Base-by-base conservation (phyloP, 2,329 filamentous ascomycete species). In the Claviceps sp. region DNA sequence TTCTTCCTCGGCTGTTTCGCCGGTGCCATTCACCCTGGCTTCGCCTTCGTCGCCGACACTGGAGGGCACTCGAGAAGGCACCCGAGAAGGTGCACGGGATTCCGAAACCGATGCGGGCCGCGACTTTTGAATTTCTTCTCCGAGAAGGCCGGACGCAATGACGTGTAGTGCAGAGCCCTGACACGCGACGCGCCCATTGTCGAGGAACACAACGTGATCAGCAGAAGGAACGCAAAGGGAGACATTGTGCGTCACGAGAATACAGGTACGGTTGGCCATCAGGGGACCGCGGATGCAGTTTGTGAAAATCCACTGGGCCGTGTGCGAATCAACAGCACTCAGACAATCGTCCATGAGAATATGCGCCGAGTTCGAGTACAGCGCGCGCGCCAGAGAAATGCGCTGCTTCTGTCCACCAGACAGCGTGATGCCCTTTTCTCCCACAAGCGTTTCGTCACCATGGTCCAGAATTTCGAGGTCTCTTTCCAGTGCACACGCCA, bases 341-440 rank as follows among this genome's bases (percentile, higher is more conserved):
- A 98, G 76, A 57, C 94, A 95, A 66, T 98, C 93, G 62, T 98
- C 93, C 48, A 98, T 76, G 11, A 98, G 77, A 16, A 98, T 71
- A 66, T 97, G 91, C 50, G 84, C 85, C 5, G 90, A 94, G 67
- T 89, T 91, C 58, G 89, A 95, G 69, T 98, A 98, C n/a, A 98
- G 77, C 1, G 93, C 93, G 58, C 93, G 84, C n/a, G 93, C 93
- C 45, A 98, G 77, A 14, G 91, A 96, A 50, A 98, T 97, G 54
- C 93, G 84, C 68, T 98, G 93, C 70, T 97, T 97, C 69, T 98
- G 93, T 6, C 93, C 93, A 57, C 93, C 93, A 6, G 93, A 98
- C 14, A 98, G 79, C 16, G 91, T 91, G 56, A 98, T 95, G 38
- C 93, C 93, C 69, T 97, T 98, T 65, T 98, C 93, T 50, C 93